Conservation (phyloP, 108 stramenopile species). For the Nitzschia putrida region DNA sequence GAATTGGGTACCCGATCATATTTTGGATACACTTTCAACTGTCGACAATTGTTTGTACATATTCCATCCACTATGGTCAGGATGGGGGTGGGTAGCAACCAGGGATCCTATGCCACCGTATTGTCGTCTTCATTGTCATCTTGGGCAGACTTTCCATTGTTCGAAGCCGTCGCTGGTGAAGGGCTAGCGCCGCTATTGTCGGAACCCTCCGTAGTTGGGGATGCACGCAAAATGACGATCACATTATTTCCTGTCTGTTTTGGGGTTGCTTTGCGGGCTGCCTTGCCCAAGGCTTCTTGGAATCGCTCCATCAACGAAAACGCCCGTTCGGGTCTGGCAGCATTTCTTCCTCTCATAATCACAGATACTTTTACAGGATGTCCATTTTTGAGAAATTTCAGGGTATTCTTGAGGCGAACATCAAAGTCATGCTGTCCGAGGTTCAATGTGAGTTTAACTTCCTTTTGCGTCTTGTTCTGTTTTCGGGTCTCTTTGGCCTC, state of each 20-base stretch:
- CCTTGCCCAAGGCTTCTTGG: constrained; percentile 58
- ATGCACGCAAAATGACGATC: constrained; percentile 51
- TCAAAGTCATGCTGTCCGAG: constrained; percentile 94
- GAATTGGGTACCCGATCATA: too few relatives aligned
- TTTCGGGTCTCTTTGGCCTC: constrained; percentile 93
- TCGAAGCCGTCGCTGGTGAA: too few relatives aligned
- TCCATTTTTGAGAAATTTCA: constrained; percentile 84
- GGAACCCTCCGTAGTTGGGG: too few relatives aligned
- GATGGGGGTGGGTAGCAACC: too few relatives aligned
- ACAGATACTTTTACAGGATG: constrained; percentile 87
- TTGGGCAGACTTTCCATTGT: too few relatives aligned
- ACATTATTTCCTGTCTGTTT: constrained; percentile 75
- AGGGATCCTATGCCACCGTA: too few relatives aligned
- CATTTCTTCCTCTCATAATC: constrained; percentile 80
- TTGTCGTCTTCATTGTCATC: too few relatives aligned
- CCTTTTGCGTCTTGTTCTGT: constrained; percentile 93
- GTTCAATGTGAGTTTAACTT: constrained; percentile 96
- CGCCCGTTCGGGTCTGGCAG: constrained; percentile 79
- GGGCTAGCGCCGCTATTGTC: too few relatives aligned
- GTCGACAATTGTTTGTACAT: too few relatives aligned
- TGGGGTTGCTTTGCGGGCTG: constrained; percentile 66
- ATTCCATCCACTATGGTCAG: too few relatives aligned
- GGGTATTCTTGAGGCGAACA: constrained; percentile 83
- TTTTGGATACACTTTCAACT: too few relatives aligned
- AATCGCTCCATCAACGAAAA: constrained; percentile 68